Conservation (phyloP, 495 filamentous ascomycete species). For the Penicillium macrosclerotiorum region DNA sequence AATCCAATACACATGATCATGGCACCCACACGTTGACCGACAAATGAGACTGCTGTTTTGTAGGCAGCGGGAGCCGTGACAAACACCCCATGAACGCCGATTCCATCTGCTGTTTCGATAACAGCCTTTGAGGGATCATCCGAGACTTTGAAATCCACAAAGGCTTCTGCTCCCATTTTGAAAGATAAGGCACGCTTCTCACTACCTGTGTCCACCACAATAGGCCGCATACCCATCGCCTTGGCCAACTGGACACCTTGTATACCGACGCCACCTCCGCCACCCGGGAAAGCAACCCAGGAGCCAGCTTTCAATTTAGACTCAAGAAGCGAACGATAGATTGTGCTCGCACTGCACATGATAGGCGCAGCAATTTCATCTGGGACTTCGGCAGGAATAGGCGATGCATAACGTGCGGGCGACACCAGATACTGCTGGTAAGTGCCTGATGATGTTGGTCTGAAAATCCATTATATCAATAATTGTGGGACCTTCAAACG, state of each 20-base stretch:
- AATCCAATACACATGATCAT: conserved; percentile 49
- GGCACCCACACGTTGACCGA: conserved; percentile 41
- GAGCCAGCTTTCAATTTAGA: conserved; percentile 54
- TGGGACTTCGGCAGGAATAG: conserved; percentile 59
- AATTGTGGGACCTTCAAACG: neutral
- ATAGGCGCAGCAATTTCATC: conserved; percentile 60
- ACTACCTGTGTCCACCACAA: conserved; percentile 49
- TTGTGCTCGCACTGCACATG: conserved; percentile 57
- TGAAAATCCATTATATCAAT: too few relatives aligned
- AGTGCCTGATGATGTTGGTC: conserved; percentile 40
- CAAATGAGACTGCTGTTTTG: conserved; percentile 32
- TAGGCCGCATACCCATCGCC: conserved; percentile 52
- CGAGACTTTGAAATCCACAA: conserved; percentile 46
- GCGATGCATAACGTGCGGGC: conserved; percentile 62
- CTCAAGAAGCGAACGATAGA: conserved; percentile 54
- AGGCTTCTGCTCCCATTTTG: conserved; percentile 51
- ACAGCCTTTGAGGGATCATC: conserved; percentile 36
- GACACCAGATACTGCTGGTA: conserved; percentile 68
- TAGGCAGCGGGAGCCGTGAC: conserved; percentile 50
- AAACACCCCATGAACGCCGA: conserved; percentile 51
- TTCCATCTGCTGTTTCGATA: conserved; percentile 40
- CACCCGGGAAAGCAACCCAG: conserved; percentile 54
- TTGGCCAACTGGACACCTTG: conserved; percentile 59
- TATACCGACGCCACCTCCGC: conserved; percentile 63
- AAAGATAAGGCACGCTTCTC: conserved; percentile 38